A percentile compares a stretch with the other conserved stretches of the same genome.
Evolutionary conservation across 208 protist species (phyloP).

Genomic region (Trypanosoma avium): DNA sequence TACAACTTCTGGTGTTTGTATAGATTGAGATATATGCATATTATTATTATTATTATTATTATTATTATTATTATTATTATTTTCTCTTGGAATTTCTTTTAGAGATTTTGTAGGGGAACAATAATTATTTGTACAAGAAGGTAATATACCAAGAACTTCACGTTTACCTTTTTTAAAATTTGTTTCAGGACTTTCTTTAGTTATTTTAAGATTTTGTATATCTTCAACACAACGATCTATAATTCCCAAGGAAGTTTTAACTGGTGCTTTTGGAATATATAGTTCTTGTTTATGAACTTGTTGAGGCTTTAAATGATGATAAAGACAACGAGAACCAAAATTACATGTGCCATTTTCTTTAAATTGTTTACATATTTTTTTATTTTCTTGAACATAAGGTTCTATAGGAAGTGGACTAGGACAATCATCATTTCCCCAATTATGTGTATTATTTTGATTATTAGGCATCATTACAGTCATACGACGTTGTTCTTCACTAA

Average conservation of each 20-base stretch:
- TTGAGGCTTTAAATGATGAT: slow-evolving; percentile 40
- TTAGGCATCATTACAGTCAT: slow-evolving; percentile 21
- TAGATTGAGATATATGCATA: background rate
- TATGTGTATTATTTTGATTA: background rate
- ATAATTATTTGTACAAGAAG: slow-evolving; percentile 27
- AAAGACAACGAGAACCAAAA: slow-evolving; percentile 79
- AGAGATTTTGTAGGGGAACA: background rate
- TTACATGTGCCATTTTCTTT: slow-evolving; percentile 48
- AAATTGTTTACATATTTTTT: slow-evolving; percentile 78
- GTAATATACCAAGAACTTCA: slow-evolving; percentile 8
- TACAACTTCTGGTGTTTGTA: background rate
- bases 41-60: background rate
- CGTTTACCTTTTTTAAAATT: slow-evolving; percentile 1
- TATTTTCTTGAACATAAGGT: background rate
- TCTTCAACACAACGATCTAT: slow-evolving; percentile 17
- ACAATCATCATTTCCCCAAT: slow-evolving; percentile 14
- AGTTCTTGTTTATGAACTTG: background rate
- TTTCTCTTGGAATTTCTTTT: background rate
- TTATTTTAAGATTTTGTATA: background rate
- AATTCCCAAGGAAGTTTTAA: slow-evolving; percentile 1
- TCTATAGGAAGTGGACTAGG: slow-evolving; percentile 10
- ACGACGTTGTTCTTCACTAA: background rate
- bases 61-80: background rate
- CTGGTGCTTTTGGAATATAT: background rate
- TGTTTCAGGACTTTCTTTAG: background rate